Evolutionary conservation across 2,329 filamentous ascomycete species (phyloP).

Genomic region (Purpureocillium takamizusanense): DNA sequence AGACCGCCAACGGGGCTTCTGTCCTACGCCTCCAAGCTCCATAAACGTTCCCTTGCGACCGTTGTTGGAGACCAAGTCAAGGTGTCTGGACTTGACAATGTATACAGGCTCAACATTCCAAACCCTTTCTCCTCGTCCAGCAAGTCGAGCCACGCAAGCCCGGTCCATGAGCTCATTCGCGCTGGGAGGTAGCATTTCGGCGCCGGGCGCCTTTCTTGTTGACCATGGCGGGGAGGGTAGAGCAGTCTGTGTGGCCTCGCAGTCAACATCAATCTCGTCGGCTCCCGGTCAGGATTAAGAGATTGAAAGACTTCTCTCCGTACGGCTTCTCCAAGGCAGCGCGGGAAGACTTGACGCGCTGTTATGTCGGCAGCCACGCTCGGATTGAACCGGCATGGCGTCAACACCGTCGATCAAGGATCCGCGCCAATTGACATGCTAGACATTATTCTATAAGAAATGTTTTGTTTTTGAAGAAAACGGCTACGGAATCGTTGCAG

Average conservation of each 20-base stretch:
- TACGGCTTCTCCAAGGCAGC: conserved; percentile 52
- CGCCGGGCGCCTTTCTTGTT: too few species aligned
- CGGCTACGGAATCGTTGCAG: conserved; percentile 39
- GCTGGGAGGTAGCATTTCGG: too few species aligned
- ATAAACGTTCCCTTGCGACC: too few species aligned
- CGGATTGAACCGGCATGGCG: conserved; percentile 45
- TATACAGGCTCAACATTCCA: conserved; percentile 50
- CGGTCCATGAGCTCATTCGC: too few species aligned
- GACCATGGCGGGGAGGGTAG: too few species aligned
- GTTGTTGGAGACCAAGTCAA: too few species aligned
- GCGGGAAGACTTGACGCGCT: conserved; percentile 49
- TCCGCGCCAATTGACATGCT: conserved; percentile 51
- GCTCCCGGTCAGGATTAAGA: conserved; percentile 34
- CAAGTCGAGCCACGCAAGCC: conserved; percentile 39
- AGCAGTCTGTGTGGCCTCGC: too few species aligned
- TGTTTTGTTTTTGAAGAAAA: conserved; percentile 41
- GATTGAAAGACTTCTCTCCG: conserved; percentile 34
- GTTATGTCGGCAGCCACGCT: conserved; percentile 51
- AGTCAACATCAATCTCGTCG: conserved; percentile 51
- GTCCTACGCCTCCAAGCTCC: too few species aligned
- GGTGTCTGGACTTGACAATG: conserved; percentile 10
- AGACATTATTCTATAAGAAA: conserved; percentile 37
- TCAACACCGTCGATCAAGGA: conserved; percentile 51
- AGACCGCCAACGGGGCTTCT: too few species aligned
- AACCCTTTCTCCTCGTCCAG: conserved; percentile 40